These are phyloP conservation scores for Serendipita sp. DNA, from an alignment of 768 basidiomycete genomes.

Conservation along the genomic window DNA sequence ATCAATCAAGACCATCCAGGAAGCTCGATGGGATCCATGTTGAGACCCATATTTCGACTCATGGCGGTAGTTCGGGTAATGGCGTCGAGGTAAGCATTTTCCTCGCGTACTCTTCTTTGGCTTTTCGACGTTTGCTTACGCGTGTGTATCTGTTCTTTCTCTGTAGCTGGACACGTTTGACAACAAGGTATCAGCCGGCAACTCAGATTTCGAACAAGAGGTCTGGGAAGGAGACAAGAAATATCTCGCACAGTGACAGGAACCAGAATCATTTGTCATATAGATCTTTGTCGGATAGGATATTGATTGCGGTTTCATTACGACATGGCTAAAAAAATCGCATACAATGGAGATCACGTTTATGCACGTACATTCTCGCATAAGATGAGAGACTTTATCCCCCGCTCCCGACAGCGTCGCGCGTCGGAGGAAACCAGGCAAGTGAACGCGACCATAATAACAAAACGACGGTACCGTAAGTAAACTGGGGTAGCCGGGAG, in stretches of 20 bases:
- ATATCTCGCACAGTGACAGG: background rate
- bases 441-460: no score
- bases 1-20: no score
- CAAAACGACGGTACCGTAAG: no score
- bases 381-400: no score
- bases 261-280: background rate
- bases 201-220: background rate
- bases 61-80: conserved; percentile 5
- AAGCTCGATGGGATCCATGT: conserved; percentile 1
- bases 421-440: no score
- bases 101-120: background rate
- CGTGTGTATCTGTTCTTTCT: background rate
- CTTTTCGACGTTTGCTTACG: background rate
- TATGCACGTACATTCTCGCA: no score
- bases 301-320: background rate
- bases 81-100: background rate
- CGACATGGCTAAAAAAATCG: no score
- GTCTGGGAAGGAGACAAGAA: background rate
- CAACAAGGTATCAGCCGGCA: background rate
- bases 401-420: no score
- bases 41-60: background rate
- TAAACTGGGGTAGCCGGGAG: no score
- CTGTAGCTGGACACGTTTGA: background rate
- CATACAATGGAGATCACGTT: no score
- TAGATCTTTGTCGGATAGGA: background rate